Base-by-base conservation (phyloP, 2,329 filamentous ascomycete species). In the Alternaria postmessia region DNA sequence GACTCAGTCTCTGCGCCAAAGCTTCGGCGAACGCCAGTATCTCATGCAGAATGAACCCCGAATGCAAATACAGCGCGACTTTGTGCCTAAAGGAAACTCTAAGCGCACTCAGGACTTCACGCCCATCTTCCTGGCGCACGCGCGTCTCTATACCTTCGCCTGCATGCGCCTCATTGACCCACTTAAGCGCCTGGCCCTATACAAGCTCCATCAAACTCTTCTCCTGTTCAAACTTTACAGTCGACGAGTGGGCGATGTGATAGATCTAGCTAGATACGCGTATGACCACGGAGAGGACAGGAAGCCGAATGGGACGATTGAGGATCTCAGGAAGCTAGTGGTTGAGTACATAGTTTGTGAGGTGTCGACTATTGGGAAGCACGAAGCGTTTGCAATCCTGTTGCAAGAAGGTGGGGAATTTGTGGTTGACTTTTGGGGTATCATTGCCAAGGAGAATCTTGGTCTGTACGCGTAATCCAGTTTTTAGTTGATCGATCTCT, bases 141-240 rank as follows among this genome's bases (percentile, higher is more conserved):
- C 73, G 18, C 67, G 67, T 3, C 63, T 77, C 1, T 77, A 77
- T 47, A 65, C 58, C 0, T 68, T 78, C 49, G 69, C 74, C 0
- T 59, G 67, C 11, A 53, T 70, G 55, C 64, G 59, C 11, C 61
- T 74, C 28, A 63, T 75, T 4, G 30, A 54, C 4, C 65, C 69
- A 22, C 69, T 77, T 1, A 70, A 63, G 42, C 57, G 55, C 1
- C 62, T 75, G 4, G 57, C 64, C 1, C 59, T 77, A 2, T 16
- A 71, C n/a, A 76, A 73, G 43, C 59, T 76, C n/a, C 70, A 76
- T 41, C 62, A 57, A 16, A 73, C 71, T 3, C 63, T 77, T 2
- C 41, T n/a, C n/a, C n/a, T n/a, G n/a, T 76, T 76, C 58, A 46
- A 68, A 20, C 51, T 74, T 8, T 73, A 66, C 18, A 44, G 52